Conservation (phyloP, 345 rosid species). For the Euphorbia pulcherrima region DNA sequence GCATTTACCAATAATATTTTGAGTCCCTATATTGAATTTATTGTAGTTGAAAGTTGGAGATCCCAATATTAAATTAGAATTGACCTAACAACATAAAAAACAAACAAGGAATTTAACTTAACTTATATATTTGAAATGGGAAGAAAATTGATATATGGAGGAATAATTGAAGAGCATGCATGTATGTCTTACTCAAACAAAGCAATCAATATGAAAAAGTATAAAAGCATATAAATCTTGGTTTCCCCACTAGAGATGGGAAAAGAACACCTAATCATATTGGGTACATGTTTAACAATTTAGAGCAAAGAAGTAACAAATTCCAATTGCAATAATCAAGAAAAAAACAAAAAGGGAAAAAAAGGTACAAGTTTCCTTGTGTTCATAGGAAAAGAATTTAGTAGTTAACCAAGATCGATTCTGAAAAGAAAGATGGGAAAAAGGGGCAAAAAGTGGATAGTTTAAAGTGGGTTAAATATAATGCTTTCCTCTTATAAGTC, state of each 20-base stretch:
- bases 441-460: not conserved
- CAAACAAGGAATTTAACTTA: not conserved
- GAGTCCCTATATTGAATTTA: no score
- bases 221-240: not conserved
- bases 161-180: not conserved
- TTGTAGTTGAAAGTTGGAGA: no score
- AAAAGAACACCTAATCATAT: not conserved
- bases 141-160: not conserved
- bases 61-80: no score
- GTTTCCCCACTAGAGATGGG: not conserved
- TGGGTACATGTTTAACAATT: not conserved
- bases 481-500: constrained; percentile 13
- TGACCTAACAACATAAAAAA: constrained; percentile 5
- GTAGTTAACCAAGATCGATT: not conserved
- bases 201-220: not conserved
- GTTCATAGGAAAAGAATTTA: not conserved
- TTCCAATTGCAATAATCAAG: not conserved
- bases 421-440: constrained; percentile 8
- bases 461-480: constrained; percentile 20
- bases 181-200: not conserved
- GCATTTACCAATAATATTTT: no score
- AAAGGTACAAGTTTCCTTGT: not conserved
- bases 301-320: not conserved
- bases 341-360: no score
- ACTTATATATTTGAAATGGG: no score